Base-by-base conservation (phyloP, 2,329 filamentous ascomycete species). In the Phyllosticta capitalensis region DNA sequence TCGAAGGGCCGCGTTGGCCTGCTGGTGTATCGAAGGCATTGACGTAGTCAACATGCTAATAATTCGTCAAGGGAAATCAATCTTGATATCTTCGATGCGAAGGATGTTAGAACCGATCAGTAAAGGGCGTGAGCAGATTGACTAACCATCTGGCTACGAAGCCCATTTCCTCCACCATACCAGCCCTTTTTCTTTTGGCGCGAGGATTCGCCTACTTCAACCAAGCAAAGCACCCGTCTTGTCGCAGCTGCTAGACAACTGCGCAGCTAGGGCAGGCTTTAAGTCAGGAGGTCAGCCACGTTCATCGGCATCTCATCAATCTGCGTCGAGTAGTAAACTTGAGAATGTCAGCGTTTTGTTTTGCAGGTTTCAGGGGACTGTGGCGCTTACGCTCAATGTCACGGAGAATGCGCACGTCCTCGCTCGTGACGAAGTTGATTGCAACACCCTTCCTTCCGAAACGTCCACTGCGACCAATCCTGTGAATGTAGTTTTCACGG, bases 261-360 rank as follows among this genome's bases (percentile, higher is more conserved):
- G 21, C 20, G 49, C n/a, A 20, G 26, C 26, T 2, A 49, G 6
- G 9, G 19, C 52, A 52, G 48, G 30, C 53, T 45, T 56, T 56
- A 60, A 17, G 58, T 56, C 48, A 60, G 58, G 45, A 60, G 54
- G 49, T 60, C 58, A 24, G 58, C 58, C 9, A 60, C 62, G 71
- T 96, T 96, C 92, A 96, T 96, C 19, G 92, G 92, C 92, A 96
- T 96, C 79, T 96, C 92, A 68, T 96, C 92, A 67, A 96, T 96
- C 78, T 96, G 92, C 53, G 92, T 96, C 17, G 90, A 95, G 77
- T 95, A 95, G 78, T 95, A 95, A 69, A 95, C 87, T 90, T 45
- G 64, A 10, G 49, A 59, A 52, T 58, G 63, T 80, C 64, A 80
- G 76, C 61, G 60, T 55, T 49, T 12, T 21, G 3, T 6, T 10